Evolutionary conservation across 768 basidiomycete genomes (phyloP), one percentile per base, ranked within the genome.

Genomic region (Mrakia hoshinonis): DNA sequence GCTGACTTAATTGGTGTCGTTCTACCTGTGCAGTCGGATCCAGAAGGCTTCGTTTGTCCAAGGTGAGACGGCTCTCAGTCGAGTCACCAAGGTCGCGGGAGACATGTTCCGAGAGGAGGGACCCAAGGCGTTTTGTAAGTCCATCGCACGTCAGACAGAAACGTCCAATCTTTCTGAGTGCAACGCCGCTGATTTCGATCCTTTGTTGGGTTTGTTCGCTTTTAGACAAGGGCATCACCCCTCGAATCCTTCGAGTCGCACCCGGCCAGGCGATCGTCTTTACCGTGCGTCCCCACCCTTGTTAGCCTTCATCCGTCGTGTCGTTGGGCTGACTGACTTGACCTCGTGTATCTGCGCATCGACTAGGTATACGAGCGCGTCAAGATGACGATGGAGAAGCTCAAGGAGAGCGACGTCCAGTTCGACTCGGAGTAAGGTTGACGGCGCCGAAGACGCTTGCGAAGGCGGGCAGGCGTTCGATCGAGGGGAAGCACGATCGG

Each of bases 61-160:
- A 0, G 91, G 90, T 15, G 85, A 87, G 74, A 85, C 87, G 0
- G 90, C 94, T 1, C 82, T 92, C 73, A 83, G 89, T 75, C 87
- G 94, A 9, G 87, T 99, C 76, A 78, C 84, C 12, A 83, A 84
- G 38, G 94, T 99, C 71, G 88, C 91, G 38, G 81, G 81, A n/a
- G 92, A 92, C 60, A 96, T 98, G 92, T 97, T 92, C 89, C 85
- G 83, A 73, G 83, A 85, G 75, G 96, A 99, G 80, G 96, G 96
- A 7, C 82, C 89, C 20, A 81, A 81, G 54, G 92, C 94, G 67
- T 98, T 99, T 81, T 98, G 58, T 61, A 22, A 15, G 58, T 39
- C 11, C 46, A 20, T 20, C n/a, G n/a, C n/a, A n/a, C n/a, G n/a
- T n/a, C n/a, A n/a, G n/a, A n/a, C n/a, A n/a, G n/a, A n/a, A n/a